Percentiles rank a stretch among this genome's conserved stretches.
phyloP scores from a whole-genome alignment of 139 green algal species.

The Micractinium conductrix region DNA sequence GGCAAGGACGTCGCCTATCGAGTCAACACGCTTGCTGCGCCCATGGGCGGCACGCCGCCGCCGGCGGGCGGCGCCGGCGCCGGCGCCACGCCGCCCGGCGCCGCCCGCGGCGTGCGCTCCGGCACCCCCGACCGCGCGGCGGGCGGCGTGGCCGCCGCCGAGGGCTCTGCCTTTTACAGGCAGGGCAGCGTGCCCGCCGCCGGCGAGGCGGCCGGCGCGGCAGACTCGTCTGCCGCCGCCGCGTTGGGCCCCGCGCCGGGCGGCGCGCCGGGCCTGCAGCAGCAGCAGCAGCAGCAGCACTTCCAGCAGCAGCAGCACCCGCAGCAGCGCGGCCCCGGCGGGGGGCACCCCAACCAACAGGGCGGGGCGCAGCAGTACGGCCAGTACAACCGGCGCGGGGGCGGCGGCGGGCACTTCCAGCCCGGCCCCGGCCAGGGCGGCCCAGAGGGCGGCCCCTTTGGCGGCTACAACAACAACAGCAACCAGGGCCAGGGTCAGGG shows the following conservation, averaged over 20 bases:
- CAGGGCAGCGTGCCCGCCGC: background rate
- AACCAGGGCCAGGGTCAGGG: background rate
- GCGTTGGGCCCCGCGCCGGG: background rate
- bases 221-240: background rate
- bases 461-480: no score
- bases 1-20: conserved; percentile 41
- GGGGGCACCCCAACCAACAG: no score
- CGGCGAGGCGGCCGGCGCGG: background rate
- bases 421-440: no score
- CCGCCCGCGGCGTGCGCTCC: background rate
- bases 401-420: no score
- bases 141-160: background rate
- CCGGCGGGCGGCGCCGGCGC: background rate
- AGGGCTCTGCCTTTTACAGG: background rate
- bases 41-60: background rate
- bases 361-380: background rate
- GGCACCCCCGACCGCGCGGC: background rate
- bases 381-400: no score
- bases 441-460: no score
- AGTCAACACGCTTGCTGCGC: conserved; percentile 21
- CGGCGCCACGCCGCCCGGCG: background rate
- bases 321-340: background rate
- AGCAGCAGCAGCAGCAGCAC: background rate
- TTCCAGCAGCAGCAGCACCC: background rate
- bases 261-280: background rate